These are phyloP conservation scores for Fonsecaea pugnacius DNA, from an alignment of 2,329 filamentous ascomycete genomes.

Conservation along the genomic window DNA sequence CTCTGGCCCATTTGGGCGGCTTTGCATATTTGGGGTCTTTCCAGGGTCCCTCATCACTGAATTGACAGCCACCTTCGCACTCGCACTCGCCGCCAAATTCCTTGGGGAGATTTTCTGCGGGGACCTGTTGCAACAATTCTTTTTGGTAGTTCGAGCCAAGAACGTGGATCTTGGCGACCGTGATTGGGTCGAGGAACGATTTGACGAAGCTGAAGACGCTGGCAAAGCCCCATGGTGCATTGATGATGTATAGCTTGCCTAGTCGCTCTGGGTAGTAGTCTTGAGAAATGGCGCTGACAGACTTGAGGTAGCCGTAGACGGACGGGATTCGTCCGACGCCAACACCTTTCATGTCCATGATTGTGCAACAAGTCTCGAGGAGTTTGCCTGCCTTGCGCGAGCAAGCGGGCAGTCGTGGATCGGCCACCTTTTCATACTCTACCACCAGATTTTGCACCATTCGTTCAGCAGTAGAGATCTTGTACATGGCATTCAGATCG, in stretches of 20 bases:
- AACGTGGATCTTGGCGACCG: constrained; percentile 93
- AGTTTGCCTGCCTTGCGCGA: constrained; percentile 87
- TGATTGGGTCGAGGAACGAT: constrained; percentile 94
- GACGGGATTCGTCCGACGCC: constrained; percentile 77
- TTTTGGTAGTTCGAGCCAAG: constrained; percentile 79
- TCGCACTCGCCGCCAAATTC: constrained; percentile 82
- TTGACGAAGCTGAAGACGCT: constrained; percentile 84
- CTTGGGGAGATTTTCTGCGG: constrained; percentile 85
- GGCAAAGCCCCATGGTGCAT: constrained; percentile 94
- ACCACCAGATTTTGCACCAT: constrained; percentile 96
- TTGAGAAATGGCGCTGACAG: constrained; percentile 87
- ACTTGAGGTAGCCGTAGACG: constrained; percentile 85
- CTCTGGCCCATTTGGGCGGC: constrained; percentile 51
- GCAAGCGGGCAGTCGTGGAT: constrained; percentile 91
- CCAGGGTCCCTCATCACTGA: constrained; percentile 94
- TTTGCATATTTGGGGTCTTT: constrained; percentile 52
- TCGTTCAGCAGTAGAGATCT: constrained; percentile 87
- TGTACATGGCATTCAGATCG: constrained; percentile 85
- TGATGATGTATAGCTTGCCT: constrained; percentile 96
- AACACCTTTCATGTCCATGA: constrained; percentile 97
- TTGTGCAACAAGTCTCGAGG: constrained; percentile 96
- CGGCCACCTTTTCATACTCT: constrained; percentile 95
- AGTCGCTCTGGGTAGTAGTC: constrained; percentile 99
- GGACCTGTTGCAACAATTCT: constrained; percentile 82
- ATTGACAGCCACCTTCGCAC: constrained; percentile 78